Conservation (phyloP, 2,329 filamentous ascomycete species). For the Phaeosphaeriaceae sp. region DNA sequence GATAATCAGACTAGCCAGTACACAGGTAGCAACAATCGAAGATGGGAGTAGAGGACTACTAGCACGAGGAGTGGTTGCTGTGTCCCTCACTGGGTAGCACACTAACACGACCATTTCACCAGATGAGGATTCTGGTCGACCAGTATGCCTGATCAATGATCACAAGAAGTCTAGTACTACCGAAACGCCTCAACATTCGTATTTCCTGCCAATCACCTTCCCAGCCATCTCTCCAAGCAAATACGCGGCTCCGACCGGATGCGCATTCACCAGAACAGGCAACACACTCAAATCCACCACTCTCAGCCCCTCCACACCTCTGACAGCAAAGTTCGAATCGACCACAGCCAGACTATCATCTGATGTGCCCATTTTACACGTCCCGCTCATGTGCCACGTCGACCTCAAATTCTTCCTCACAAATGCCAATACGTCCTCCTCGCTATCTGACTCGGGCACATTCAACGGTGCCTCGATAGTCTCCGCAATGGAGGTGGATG, state of each 20-base stretch:
- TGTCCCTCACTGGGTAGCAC: not conserved
- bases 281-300: slow-evolving; percentile 6
- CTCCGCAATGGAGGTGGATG: not conserved
- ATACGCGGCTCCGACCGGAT: slow-evolving; percentile 6
- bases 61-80: not conserved
- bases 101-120: not conserved
- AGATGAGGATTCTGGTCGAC: too few relatives aligned
- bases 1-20: not conserved
- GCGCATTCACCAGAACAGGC: slow-evolving; percentile 5
- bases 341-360: slow-evolving; percentile 3
- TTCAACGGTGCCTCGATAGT: slow-evolving; percentile 1
- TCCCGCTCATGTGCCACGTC: slow-evolving; percentile 4
- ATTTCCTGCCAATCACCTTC: not conserved
- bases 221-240: slow-evolving; percentile 1
- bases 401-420: slow-evolving; percentile 1
- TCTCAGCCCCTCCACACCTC: not conserved
- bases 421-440: slow-evolving; percentile 1
- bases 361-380: slow-evolving; percentile 4
- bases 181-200: not conserved
- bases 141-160: too few relatives aligned
- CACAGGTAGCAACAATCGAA: not conserved
- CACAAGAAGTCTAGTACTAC: not conserved
- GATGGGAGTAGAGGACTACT: not conserved
- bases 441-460: slow-evolving; percentile 1
- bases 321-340: not conserved